Evolutionary conservation across 73 alveolate species (phyloP), one percentile per base, ranked within the genome.

Genomic region (Loxodes magnus): DNA sequence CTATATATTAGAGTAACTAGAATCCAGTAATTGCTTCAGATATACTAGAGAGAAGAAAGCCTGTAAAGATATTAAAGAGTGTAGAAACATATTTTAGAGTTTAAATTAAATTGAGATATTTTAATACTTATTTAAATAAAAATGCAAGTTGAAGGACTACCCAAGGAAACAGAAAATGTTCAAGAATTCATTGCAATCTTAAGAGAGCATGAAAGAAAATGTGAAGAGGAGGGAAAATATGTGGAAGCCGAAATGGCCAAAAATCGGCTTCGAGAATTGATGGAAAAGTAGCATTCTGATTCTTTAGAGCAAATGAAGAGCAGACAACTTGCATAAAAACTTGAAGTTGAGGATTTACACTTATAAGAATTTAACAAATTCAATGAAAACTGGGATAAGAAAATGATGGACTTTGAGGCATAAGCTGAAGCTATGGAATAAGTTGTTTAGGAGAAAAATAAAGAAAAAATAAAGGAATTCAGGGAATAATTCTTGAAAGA

Each of bases 201-300:
- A 4, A 68, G 55, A 15, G 67, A 64, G 30, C 78, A 53, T 23
- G 35, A 61, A 36, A 33, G 39, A 25, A 64, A 52, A 22, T 64
- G 70, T 30, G 78, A 64, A 52, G 28, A 54, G 24, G 78, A 64
- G 2, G 67, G 67, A 2, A 64, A 64, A 44, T 64, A 51, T 22
- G 78, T 51, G 6, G 76, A 64, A 27, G 78, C 78, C 10, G 49
- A 64, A 5, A 46, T 37, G 21, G 70, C 69, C 7, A 64, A 64
- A 44, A 15, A 64, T n/a, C 36, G 78, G 29, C 51, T 64, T 29
- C 56, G 23, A 20, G 78, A 64, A 10, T 44, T 64, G 24, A 64
- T 42, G 39, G 22, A 31, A 22, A 16, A 53, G 42, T 62, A 64
- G 37, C 69, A 41, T 21, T 25, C 36, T 25, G 33, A 61, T n/a